Base-by-base conservation (phyloP, 495 filamentous ascomycete genomes). In the Parmelia sp. region DNA sequence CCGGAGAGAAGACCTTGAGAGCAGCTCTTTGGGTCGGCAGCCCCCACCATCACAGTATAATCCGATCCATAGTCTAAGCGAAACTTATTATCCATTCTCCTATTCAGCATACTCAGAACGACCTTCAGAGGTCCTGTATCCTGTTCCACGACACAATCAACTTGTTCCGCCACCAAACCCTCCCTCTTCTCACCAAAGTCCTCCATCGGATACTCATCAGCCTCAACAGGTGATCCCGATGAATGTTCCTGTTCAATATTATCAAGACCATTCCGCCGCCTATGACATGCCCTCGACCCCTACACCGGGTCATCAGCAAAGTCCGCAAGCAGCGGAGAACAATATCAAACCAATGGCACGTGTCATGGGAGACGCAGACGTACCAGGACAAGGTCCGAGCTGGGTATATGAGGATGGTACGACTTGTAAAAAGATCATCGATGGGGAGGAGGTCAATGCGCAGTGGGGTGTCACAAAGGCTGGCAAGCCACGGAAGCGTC, bases 391-490 rank as follows among this genome's bases (percentile, higher is more conserved):
- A 72, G 91, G 91, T 2, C 70, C 88, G 60, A 94, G 88, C 74
- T 95, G 91, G 71, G 84, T 95, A 62, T 96, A 94, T 72, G 90
- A 94, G 63, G 91, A 94, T 71, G 90, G 90, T 51, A 87, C 85
- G 35, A 87, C 88, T 68, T 92, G 90, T 74, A 90, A 89, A 62
- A 90, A 90, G 63, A 77, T 88, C 45, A 90, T 96, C 57, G 90
- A 94, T 68, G 92, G 91, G 8, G 86, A 94, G 66, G 81, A 81
- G 1, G 91, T 96, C 49, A 96, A 96, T 74, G 89, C 91, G 1
- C 87, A 90, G 66, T 96, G 92, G 92, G 91, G 92, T 1, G 83
- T 95, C 31, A 96, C 92, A 29, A 96, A 96, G 72, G 92, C 91
- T 4, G 91, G 91, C 14, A 96, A 93, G 73, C 90, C 92, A 39